Base-by-base conservation (phyloP, 2,329 filamentous ascomycete genomes). In the Aspergillus eucalypticola region DNA sequence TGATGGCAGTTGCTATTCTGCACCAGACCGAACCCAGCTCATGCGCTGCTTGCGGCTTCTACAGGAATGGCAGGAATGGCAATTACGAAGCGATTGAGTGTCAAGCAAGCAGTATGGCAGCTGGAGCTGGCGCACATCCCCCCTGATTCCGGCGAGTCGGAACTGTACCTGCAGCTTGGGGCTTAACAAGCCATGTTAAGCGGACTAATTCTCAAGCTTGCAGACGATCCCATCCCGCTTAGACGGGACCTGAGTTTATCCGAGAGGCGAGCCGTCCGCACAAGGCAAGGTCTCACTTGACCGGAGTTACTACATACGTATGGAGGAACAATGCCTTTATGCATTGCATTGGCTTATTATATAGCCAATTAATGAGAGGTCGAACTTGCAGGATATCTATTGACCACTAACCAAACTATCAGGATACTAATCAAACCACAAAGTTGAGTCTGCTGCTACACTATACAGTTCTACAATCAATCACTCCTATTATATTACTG, bases 131-230 rank as follows among this genome's bases (percentile, higher is more conserved):
- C 52, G 52, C 52, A 54, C 39, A 44, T 46, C 53, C 41, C 39
- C 39, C 53, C 53, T 55, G 39, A 55, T 55, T 55, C 53, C 53
- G 53, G 39, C 39, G 53, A 55, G 13, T 53, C 32, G 50, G 50
- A 32, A 15, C 53, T 41, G 53, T 55, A 55, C 53, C 53, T 55
- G 53, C 53, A 55, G 50, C 15, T 15, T 25, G 13, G 25, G 25
- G 42, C 25, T 44, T 44, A 25, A 42, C 25, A 55, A 27, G 53
- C 53, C 53, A 27, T 27, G 10, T 50, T 50, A 50, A 50, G 25
- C 29, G n/a, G 46, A 32, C 46, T 50, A 50, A 50, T 27, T 27
- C 46, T 10, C 15, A 35, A 13, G 25, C 25, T 54, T 39, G 39
- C 39, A 42, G 42, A 25, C 39, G 53, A 42, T 55, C 29, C 32